Percentiles rank a stretch among this genome's conserved stretches.
Evolutionary conservation across 1,139 yeast species (phyloP).

Genomic region (Geotrichum restrictum): DNA sequence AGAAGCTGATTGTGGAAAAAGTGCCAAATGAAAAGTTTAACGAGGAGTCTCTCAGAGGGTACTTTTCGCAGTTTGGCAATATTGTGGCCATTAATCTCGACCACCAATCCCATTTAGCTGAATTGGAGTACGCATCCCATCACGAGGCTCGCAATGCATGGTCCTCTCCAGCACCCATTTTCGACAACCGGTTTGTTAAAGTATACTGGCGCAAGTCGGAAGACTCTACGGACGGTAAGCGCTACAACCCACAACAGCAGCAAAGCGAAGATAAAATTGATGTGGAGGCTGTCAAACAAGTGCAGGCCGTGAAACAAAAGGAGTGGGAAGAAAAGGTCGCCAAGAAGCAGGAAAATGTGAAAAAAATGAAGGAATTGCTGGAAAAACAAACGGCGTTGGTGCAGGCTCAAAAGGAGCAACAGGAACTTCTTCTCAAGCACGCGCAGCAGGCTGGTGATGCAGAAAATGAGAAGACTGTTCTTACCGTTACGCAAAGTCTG

Average conservation of each 20-base stretch:
- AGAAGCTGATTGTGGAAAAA: constrained; percentile 42
- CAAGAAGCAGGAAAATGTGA: constrained; percentile 38
- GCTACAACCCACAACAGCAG: too few species aligned
- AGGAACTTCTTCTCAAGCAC: constrained; percentile 29
- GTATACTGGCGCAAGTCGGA: constrained; percentile 42
- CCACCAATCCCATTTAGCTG: constrained; percentile 35
- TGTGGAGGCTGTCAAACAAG: constrained; percentile 38
- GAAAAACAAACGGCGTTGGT: constrained; percentile 39
- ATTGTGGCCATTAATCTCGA: constrained; percentile 37
- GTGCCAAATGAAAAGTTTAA: constrained; percentile 44
- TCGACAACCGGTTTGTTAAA: constrained; percentile 48
- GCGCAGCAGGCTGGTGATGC: constrained; percentile 32
- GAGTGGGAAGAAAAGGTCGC: constrained; percentile 43
- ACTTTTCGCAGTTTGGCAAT: constrained; percentile 44
- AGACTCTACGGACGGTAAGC: too few species aligned
- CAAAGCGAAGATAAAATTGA: constrained; percentile 33
- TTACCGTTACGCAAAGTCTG: constrained; percentile 37
- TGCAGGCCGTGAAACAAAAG: constrained; percentile 43
- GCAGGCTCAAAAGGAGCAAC: constrained; percentile 36
- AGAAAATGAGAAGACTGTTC: constrained; percentile 31
- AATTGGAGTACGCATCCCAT: constrained; percentile 41
- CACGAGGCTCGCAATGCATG: constrained; percentile 45
- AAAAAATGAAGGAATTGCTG: constrained; percentile 37
- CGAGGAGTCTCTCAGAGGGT: constrained; percentile 37
- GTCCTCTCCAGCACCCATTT: constrained; percentile 46